Evolutionary conservation across 148 eudicot genomes (phyloP), one percentile per base, ranked within the genome.

Genomic region (Camellia sinensis): DNA sequence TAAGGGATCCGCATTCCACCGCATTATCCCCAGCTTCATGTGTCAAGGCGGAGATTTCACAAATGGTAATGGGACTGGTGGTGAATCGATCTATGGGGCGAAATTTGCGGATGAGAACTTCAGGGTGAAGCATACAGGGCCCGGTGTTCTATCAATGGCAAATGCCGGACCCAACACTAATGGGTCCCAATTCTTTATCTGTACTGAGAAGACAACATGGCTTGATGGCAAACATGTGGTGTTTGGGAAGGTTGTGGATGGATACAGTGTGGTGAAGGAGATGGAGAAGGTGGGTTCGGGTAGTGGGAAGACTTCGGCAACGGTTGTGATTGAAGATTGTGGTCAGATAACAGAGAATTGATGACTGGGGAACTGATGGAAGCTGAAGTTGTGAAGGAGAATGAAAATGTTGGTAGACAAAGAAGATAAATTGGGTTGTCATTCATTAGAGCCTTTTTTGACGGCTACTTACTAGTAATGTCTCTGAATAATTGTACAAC

Each of bases 11-110:
- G 62, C 71, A 11, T 92, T 94, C 45, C 98, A 94, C 84, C 89
- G 98, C 44, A 91, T 94, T 15, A 92, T 94, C 45, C 98, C 98
- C 0, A 54, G 67, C 57, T 93, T 95, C 84, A 95, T 93, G 97
- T 95, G 97, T 78, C 98, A 95, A 82, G 98, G 98, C 19, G 97
- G 97, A 46, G 98, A 94, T 83, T 94, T 94, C 89, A 94, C 95
- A 9, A 80, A 70, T 76, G 98, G 95, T 4, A 93, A 94, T 46
- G 94, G 98, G 29, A 95, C 93, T 0, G 98, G 98, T 4, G 97
- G 98, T 37, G 98, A 93, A 78, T 93, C 97, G 0, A 95, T 95
- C 45, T 95, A 95, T 54, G 96, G 97, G 0, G 10, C 76, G 1
- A 95, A 90, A 72, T 95, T 95, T 77, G 83, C 73, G 0, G 98